A percentile compares a stretch with the other conserved stretches of the same genome.
These are phyloP conservation scores for Pseudogymnoascus sp. DNA, from an alignment of 2,329 filamentous ascomycete species.

Conservation along the genomic window DNA sequence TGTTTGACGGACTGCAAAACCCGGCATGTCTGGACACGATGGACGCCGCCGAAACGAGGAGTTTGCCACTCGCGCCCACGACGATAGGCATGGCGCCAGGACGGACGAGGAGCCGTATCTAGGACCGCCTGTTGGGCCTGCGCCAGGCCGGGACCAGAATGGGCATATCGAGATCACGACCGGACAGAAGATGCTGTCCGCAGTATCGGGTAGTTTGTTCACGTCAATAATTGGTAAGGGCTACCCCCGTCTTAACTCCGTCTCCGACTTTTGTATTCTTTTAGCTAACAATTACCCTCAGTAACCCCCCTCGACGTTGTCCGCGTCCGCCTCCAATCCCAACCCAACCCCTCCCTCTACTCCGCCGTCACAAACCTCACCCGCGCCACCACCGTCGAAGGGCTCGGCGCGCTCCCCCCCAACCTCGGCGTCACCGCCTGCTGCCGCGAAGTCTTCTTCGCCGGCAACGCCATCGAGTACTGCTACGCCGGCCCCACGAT, in stretches of 20 bases:
- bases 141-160: conserved; percentile 22
- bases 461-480: conserved; percentile 71
- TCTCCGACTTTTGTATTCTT: neutral
- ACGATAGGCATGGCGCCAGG: neutral
- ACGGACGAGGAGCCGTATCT: neutral
- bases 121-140: neutral
- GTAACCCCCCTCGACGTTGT: conserved; percentile 96
- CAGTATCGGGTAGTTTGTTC: conserved; percentile 79
- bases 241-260: neutral
- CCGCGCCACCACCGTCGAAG: conserved; percentile 41
- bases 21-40: conserved; percentile 15
- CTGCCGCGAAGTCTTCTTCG: conserved; percentile 95
- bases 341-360: conserved; percentile 45
- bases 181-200: conserved; percentile 88
- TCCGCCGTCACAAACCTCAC: conserved; percentile 46
- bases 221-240: conserved; percentile 74
- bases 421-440: conserved; percentile 89
- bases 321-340: conserved; percentile 86
- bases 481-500: conserved; percentile 33
- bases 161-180: conserved; percentile 62
- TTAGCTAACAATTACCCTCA: conserved; percentile 29
- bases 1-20: conserved; percentile 1
- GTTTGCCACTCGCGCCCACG: neutral
- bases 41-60: neutral
- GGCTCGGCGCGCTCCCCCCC: conserved; percentile 62